Conservation (phyloP, 345 rosid genomes). For the Noccaea bulbosa region DNA sequence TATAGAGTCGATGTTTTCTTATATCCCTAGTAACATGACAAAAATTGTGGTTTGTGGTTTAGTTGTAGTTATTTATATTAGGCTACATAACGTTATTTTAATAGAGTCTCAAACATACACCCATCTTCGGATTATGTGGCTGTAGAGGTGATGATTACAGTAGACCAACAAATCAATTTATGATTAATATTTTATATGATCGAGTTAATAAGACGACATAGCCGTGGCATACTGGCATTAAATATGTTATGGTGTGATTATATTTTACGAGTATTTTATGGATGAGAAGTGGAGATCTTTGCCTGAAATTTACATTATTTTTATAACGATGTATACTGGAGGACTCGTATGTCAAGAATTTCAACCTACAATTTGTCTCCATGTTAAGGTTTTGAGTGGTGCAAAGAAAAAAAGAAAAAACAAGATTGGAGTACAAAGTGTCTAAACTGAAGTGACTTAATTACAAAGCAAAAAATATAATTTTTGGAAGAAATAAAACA, state of each 20-base stretch:
- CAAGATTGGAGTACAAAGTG: constrained; percentile 38
- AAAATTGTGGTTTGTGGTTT: constrained; percentile 17
- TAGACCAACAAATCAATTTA: constrained; percentile 28
- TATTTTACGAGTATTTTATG: constrained; percentile 31
- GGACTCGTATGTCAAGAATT: constrained; percentile 28
- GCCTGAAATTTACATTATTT: constrained; percentile 20
- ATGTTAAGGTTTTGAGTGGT: constrained; percentile 31
- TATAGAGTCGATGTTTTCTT: constrained; percentile 16
- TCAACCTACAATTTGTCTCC: constrained; percentile 37
- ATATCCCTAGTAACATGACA: constrained; percentile 23
- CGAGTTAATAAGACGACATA: constrained; percentile 22
- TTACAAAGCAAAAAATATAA: constrained; percentile 26
- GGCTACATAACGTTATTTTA: neutral
- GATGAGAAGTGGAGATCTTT: constrained; percentile 26
- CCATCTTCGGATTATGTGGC: constrained; percentile 12
- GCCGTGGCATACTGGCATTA: constrained; percentile 17
- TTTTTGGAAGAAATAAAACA: neutral
- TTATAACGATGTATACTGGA: neutral
- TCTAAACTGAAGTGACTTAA: constrained; percentile 39
- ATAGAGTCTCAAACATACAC: constrained; percentile 20
- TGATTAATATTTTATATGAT: neutral
- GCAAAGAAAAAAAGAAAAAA: constrained; percentile 29
- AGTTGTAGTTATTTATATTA: constrained; percentile 4
- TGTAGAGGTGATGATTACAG: constrained; percentile 32
- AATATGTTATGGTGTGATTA: constrained; percentile 32